These are phyloP conservation scores for Arbutus unedo DNA, from an alignment of 148 eudicot species.

Conservation along the genomic window DNA sequence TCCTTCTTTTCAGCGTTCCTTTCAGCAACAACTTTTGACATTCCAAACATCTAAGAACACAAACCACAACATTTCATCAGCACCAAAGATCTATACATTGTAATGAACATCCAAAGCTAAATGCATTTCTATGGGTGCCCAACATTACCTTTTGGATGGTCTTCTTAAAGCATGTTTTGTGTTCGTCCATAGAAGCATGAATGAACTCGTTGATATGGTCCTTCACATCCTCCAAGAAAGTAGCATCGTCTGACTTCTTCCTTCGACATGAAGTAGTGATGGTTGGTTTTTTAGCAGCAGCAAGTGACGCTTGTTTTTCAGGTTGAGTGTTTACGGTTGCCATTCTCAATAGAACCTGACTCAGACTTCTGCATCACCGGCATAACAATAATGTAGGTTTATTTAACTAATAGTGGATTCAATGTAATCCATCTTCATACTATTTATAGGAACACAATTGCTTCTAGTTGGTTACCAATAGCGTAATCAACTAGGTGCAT, in stretches of 20 bases:
- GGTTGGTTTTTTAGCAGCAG: slow-evolving; percentile 40
- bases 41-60: slow-evolving; percentile 70
- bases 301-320: slow-evolving; percentile 28
- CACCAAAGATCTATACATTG: not conserved
- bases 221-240: slow-evolving; percentile 69
- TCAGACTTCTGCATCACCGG: not conserved
- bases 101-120: not conserved
- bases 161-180: slow-evolving; percentile 76
- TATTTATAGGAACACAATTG: not conserved
- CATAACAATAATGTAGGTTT: not conserved
- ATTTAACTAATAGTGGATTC: not conserved
- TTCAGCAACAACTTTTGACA: slow-evolving; percentile 73
- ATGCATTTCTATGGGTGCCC: not conserved
- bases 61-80: not conserved
- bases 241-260: slow-evolving; percentile 74
- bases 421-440: not conserved
- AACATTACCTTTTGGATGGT: slow-evolving; percentile 45
- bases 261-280: slow-evolving; percentile 58
- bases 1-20: slow-evolving; percentile 35
- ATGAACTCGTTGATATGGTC: slow-evolving; percentile 88
- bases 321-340: slow-evolving; percentile 30
- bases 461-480: not conserved
- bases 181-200: slow-evolving; percentile 87
- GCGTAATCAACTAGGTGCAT: not conserved
- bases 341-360: slow-evolving; percentile 7